Conservation (phyloP, 2,329 filamentous ascomycete genomes). For the Salinomyces thailandicus region DNA sequence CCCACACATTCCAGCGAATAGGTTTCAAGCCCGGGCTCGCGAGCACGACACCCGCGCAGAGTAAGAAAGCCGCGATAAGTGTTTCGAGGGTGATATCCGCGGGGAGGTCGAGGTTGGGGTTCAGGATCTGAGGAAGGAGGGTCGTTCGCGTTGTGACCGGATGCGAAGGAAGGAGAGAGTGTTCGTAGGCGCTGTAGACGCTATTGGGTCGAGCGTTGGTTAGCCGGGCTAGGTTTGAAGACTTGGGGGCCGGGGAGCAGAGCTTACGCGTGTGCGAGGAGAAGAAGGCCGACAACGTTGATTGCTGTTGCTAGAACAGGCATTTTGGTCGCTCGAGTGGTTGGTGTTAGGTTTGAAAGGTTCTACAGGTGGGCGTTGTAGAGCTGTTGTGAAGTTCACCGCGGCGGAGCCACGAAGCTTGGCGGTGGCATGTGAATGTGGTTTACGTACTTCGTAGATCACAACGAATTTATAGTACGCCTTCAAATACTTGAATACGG, state of each 20-base stretch:
- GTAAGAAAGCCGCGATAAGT: constrained; percentile 63
- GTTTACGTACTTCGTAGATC: background rate
- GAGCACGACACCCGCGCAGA: constrained; percentile 73
- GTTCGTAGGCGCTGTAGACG: constrained; percentile 93
- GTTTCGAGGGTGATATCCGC: constrained; percentile 84
- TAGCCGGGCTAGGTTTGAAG: constrained; percentile 11
- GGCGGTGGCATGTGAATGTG: background rate
- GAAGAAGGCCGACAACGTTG: constrained; percentile 62
- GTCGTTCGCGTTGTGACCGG: constrained; percentile 22
- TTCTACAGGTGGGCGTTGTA: background rate
- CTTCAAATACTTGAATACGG: too few relatives aligned
- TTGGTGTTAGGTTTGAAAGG: background rate
- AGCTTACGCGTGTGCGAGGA: constrained; percentile 79
- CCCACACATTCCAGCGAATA: constrained; percentile 74
- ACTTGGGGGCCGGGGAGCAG: constrained; percentile 1
- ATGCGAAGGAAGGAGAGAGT: constrained; percentile 56
- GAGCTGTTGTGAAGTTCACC: background rate
- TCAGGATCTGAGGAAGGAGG: constrained; percentile 23
- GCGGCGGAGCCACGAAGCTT: background rate
- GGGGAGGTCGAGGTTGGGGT: constrained; percentile 46
- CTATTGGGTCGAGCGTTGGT: constrained; percentile 38
- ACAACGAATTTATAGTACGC: too few relatives aligned
- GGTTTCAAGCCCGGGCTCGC: constrained; percentile 70
- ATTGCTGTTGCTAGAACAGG: constrained; percentile 45
- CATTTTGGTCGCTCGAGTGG: background rate